A percentile compares a stretch with the other conserved stretches of the same genome.
phyloP scores from a whole-genome alignment of 305 asterid genomes.

The Solanum chacoense region DNA sequence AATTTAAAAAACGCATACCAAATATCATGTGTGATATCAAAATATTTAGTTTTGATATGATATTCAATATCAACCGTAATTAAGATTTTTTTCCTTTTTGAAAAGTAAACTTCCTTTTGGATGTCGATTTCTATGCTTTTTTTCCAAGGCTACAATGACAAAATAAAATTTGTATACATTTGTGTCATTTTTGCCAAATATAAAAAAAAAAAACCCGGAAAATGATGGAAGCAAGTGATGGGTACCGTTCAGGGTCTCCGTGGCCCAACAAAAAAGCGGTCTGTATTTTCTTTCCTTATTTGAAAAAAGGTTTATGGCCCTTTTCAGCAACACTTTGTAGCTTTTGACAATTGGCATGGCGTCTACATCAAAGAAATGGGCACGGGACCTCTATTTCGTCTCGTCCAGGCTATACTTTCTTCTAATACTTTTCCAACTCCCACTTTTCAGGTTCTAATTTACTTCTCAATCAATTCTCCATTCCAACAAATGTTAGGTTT shows the following conservation, averaged over 20 bases:
- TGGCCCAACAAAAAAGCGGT: neutral
- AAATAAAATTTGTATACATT: neutral
- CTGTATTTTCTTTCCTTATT: neutral
- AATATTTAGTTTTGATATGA: neutral
- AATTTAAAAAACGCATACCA: neutral
- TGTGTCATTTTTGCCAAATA: neutral
- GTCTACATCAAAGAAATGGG: slow-evolving; percentile 47
- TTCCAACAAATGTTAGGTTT: neutral
- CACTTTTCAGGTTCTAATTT: slow-evolving; percentile 51
- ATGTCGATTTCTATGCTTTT: neutral
- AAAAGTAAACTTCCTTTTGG: neutral
- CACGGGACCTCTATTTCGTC: slow-evolving; percentile 23
- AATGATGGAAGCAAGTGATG: neutral
- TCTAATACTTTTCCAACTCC: slow-evolving; percentile 49
- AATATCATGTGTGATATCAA: neutral
- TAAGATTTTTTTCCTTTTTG: neutral
- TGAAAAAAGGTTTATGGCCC: neutral
- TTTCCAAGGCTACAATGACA: neutral
- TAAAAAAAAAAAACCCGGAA: neutral
- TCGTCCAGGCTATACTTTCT: slow-evolving; percentile 40
- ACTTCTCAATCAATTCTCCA: neutral
- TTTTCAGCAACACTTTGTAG: neutral
- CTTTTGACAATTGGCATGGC: slow-evolving; percentile 22
- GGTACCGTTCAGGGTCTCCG: neutral
- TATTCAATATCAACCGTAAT: neutral